Conservation (phyloP, 176 grass and related monocot species). For the Poa annua region DNA sequence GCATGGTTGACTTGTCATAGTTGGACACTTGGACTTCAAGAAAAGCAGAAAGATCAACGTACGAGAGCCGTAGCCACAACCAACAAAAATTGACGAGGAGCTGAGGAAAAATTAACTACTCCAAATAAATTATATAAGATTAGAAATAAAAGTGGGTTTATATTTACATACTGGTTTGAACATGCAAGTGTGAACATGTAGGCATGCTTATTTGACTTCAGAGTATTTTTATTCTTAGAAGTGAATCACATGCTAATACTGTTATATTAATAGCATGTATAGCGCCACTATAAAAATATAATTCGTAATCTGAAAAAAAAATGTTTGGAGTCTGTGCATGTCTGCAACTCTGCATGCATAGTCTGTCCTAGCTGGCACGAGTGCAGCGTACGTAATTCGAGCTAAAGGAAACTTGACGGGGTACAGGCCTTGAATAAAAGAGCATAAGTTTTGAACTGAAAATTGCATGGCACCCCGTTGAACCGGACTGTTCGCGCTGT, state of each 20-base stretch:
- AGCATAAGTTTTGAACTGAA: neutral
- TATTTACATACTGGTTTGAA: neutral
- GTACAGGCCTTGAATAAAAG: neutral
- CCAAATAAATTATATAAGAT: neutral
- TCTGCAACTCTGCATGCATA: neutral
- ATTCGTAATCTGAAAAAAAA: neutral
- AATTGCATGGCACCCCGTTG: neutral
- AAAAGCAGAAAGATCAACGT: neutral
- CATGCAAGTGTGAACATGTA: too few relatives aligned
- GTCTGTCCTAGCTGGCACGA: neutral
- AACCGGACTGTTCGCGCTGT: slow-evolving; percentile 1
- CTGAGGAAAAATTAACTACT: neutral
- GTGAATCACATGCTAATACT: neutral
- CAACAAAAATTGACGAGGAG: neutral
- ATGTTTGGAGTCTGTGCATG: neutral
- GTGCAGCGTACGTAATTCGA: neutral
- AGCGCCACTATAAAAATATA: neutral
- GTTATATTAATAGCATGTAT: neutral
- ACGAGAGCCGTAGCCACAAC: neutral
- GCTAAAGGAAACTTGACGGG: slow-evolving; percentile 4
- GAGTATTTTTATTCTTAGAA: neutral
- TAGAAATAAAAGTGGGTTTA: neutral
- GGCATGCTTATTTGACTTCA: too few relatives aligned
- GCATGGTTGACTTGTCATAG: neutral
- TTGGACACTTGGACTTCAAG: slow-evolving; percentile 27